Evolutionary conservation across 192 early-diverging fungal species (phyloP).

Genomic region (Coemansia sp.): DNA sequence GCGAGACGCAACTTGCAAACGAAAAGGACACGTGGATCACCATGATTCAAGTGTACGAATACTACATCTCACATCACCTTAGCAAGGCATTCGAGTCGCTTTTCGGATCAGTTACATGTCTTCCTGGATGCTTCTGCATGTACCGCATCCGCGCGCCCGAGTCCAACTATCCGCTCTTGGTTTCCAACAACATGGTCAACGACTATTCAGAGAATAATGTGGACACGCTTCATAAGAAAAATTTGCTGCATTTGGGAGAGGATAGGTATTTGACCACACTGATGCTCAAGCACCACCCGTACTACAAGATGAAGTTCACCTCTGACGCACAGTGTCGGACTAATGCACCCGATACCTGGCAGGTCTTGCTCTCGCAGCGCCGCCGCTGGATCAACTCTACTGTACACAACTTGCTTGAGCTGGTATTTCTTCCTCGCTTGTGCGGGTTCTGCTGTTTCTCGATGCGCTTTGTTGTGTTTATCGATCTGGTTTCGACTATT

Average conservation of each 20-base stretch:
- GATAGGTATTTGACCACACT: slow-evolving; percentile 96
- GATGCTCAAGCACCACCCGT: slow-evolving; percentile 98
- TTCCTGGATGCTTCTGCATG: slow-evolving; percentile 99
- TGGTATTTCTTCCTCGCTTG: slow-evolving; percentile 88
- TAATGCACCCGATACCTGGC: slow-evolving; percentile 94
- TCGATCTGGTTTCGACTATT: slow-evolving; percentile 92
- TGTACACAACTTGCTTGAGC: slow-evolving; percentile 96
- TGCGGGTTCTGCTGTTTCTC: slow-evolving; percentile 99
- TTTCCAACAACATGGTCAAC: slow-evolving; percentile 78
- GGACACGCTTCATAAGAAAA: slow-evolving; percentile 98
- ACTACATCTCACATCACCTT: slow-evolving; percentile 97
- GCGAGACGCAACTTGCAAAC: slow-evolving; percentile 94
- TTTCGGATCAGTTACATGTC: slow-evolving; percentile 96
- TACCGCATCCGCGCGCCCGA: slow-evolving; percentile 92
- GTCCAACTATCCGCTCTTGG: slow-evolving; percentile 88
- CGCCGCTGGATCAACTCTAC: slow-evolving; percentile 99
- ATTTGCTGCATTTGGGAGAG: slow-evolving; percentile 97
- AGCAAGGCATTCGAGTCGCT: slow-evolving; percentile 98
- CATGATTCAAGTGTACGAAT: slow-evolving; percentile 99
- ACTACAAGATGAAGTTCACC: slow-evolving; percentile 93
- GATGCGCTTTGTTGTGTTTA: slow-evolving; percentile 94
- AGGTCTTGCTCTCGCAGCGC: slow-evolving; percentile 94
- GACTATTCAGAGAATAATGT: slow-evolving; percentile 96
- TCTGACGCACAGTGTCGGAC: slow-evolving; percentile 95
- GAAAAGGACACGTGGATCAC: slow-evolving; percentile 95